Evolutionary conservation across 176 grass and related monocot genomes (phyloP).

Genomic region (Carex scoparia): DNA sequence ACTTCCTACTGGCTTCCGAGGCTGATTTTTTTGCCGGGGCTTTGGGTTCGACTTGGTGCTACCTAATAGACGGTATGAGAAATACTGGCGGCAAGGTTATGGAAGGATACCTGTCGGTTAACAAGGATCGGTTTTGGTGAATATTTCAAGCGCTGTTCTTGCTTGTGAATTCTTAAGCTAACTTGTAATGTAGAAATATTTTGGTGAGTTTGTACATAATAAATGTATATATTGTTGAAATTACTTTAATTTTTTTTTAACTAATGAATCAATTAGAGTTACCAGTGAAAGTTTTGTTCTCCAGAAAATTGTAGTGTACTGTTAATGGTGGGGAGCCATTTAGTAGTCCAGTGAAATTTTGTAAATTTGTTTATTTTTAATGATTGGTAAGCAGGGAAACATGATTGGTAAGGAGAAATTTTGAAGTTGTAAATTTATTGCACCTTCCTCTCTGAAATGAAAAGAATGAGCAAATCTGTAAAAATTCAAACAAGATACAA

Average conservation of each 20-base stretch:
- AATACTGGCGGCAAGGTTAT: constrained; percentile 60
- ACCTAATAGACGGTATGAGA: constrained; percentile 58
- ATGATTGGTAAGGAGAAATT: neutral
- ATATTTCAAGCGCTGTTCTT: neutral
- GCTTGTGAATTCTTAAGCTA: neutral
- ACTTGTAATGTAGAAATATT: neutral
- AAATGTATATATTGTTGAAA: neutral
- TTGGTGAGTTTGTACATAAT: constrained; percentile 3
- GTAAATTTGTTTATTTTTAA: neutral
- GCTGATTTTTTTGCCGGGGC: constrained; percentile 62
- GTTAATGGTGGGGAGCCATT: neutral
- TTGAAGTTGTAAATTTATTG: neutral
- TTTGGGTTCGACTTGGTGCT: constrained; percentile 71
- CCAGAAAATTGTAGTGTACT: no score
- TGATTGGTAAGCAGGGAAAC: neutral
- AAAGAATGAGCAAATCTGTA: neutral
- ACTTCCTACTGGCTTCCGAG: constrained; percentile 57
- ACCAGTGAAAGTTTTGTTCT: neutral
- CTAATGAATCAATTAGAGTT: neutral
- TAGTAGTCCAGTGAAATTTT: no score
- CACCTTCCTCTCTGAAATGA: neutral
- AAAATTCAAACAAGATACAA: neutral
- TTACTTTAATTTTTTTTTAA: neutral
- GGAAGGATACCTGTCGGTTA: constrained; percentile 55
- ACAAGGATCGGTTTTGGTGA: constrained; percentile 77